Conservation (phyloP, 176 grass and related monocot species). For the Alloteropsis semialata region DNA sequence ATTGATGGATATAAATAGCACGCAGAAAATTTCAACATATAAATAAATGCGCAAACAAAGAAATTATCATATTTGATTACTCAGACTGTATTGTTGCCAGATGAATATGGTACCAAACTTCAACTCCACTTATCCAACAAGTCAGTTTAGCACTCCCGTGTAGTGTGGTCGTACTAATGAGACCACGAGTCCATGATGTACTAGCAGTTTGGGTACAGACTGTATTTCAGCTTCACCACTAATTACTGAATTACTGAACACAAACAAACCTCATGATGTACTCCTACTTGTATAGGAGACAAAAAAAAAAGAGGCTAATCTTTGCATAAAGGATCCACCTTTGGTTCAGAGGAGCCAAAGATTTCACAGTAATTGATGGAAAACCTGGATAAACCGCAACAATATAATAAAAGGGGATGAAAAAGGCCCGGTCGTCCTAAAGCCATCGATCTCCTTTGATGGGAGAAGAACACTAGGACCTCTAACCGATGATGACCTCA, state of each 20-base stretch:
- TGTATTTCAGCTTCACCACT: neutral
- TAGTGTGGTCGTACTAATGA: neutral
- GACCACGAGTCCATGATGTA: too few species aligned
- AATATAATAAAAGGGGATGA: neutral
- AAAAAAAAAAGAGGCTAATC: neutral
- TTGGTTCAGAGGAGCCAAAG: neutral
- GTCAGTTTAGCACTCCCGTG: neutral
- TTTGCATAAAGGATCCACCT: neutral
- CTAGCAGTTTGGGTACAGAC: neutral
- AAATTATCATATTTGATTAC: neutral
- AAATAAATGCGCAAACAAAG: neutral
- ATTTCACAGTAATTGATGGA: neutral
- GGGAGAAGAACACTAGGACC: neutral
- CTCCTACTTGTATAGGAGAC: neutral
- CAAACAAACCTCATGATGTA: neutral
- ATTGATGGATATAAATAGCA: neutral
- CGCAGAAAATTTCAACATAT: neutral
- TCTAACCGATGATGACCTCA: neutral
- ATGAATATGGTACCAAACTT: neutral
- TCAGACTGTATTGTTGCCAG: neutral
- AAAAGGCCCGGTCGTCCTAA: neutral
- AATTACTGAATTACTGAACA: neutral
- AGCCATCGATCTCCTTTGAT: neutral
- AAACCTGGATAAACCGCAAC: neutral
- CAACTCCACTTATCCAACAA: neutral